A percentile compares a stretch with the other conserved stretches of the same genome.
Evolutionary conservation across 805 yeast species (phyloP).

Genomic region (Lachancea sp.): DNA sequence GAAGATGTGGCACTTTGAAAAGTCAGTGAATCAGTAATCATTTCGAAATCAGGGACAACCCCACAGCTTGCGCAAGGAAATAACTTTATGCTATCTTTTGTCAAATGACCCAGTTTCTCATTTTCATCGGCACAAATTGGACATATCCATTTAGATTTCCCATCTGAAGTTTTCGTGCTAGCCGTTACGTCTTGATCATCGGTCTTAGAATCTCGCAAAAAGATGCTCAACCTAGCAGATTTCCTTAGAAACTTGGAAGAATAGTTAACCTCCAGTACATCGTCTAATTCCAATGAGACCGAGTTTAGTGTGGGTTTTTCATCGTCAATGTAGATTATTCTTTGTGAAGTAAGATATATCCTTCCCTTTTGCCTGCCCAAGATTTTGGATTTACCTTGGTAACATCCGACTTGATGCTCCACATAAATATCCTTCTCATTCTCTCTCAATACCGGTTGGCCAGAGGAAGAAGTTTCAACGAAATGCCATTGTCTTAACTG

Average conservation of each 20-base stretch:
- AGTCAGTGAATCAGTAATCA: slow-evolving; percentile 28
- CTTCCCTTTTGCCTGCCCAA: slow-evolving; percentile 65
- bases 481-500: slow-evolving; percentile 32
- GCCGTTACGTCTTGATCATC: neutral
- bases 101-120: slow-evolving; percentile 23
- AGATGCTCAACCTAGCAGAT: slow-evolving; percentile 66
- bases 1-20: neutral
- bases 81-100: slow-evolving; percentile 16
- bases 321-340: slow-evolving; percentile 70
- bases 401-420: slow-evolving; percentile 59
- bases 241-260: slow-evolving; percentile 59
- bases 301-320: slow-evolving; percentile 37
- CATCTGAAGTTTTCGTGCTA: neutral
- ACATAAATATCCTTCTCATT: slow-evolving; percentile 49
- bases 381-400: slow-evolving; percentile 68
- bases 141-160: slow-evolving; percentile 61
- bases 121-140: slow-evolving; percentile 59
- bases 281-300: slow-evolving; percentile 41
- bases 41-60: slow-evolving; percentile 38
- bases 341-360: slow-evolving; percentile 62
- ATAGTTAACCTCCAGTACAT: slow-evolving; percentile 37
- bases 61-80: slow-evolving; percentile 62
- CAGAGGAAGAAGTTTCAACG: slow-evolving; percentile 35
- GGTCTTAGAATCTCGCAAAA: slow-evolving; percentile 16
- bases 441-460: slow-evolving; percentile 36